Percentiles rank a stretch among this genome's conserved stretches.
Evolutionary conservation across 2,329 filamentous ascomycete genomes (phyloP).

Genomic region (Geoglossum cookeanum): DNA sequence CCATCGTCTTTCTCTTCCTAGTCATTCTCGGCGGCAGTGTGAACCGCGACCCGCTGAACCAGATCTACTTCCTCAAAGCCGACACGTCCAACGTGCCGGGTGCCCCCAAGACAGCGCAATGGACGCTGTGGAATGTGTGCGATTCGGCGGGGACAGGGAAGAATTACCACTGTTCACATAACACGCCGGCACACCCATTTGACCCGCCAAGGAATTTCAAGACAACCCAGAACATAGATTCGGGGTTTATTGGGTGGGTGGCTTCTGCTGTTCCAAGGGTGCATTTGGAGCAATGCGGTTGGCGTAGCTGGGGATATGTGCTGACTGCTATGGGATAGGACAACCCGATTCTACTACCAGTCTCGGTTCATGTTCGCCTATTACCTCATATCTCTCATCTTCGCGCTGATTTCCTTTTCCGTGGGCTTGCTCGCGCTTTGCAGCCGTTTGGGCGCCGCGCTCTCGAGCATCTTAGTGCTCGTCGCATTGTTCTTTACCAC

Average conservation of each 20-base stretch:
- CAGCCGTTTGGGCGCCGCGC: constrained; percentile 48
- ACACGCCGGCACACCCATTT: constrained; percentile 46
- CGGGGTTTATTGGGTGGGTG: constrained; percentile 32
- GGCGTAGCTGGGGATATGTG: constrained; percentile 4
- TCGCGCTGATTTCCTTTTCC: constrained; percentile 49
- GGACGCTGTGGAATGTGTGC: constrained; percentile 84
- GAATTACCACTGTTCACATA: constrained; percentile 40
- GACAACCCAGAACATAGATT: constrained; percentile 32
- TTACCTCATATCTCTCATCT: constrained; percentile 68
- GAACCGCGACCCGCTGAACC: constrained; percentile 39
- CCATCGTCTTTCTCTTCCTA: constrained; percentile 45
- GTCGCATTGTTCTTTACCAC: constrained; percentile 51
- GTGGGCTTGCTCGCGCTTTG: constrained; percentile 49
- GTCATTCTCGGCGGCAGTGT: constrained; percentile 42
- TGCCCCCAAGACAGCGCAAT: constrained; percentile 50
- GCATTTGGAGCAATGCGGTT: constrained; percentile 2
- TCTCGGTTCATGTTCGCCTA: constrained; percentile 91
- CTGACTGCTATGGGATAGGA: constrained; percentile 12
- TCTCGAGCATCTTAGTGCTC: constrained; percentile 38
- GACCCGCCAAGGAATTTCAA: constrained; percentile 43
- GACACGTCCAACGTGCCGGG: constrained; percentile 54
- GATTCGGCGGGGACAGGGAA: constrained; percentile 34
- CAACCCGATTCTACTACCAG: constrained; percentile 57
- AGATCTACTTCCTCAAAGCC: constrained; percentile 73
- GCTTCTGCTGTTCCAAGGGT: constrained; percentile 5